phyloP scores from a whole-genome alignment of 2,329 filamentous ascomycete genomes.

The Colletotrichum neosansevieriae region DNA sequence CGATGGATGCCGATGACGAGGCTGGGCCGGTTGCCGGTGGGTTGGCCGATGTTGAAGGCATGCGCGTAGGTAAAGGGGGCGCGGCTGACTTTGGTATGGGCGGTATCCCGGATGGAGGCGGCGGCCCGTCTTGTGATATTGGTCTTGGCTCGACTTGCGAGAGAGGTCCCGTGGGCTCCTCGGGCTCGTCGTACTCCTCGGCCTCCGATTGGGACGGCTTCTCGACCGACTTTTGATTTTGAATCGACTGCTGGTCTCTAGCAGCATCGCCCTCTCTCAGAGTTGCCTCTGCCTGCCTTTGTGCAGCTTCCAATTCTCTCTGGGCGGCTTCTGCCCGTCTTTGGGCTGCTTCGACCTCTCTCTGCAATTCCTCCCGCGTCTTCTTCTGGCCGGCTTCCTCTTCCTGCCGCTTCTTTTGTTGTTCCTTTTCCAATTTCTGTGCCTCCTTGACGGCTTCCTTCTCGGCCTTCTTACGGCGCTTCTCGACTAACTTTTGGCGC shows the following conservation, averaged over 20 bases:
- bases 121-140: slow-evolving; percentile 6
- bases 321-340: slow-evolving; percentile 40
- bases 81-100: background rate
- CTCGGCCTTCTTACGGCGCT: slow-evolving; percentile 60
- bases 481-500: slow-evolving; percentile 69
- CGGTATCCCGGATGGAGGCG: background rate
- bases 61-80: slow-evolving; percentile 8
- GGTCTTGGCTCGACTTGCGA: background rate
- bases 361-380: slow-evolving; percentile 45
- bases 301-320: slow-evolving; percentile 36
- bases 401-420: slow-evolving; percentile 47
- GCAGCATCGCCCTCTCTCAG: slow-evolving; percentile 28
- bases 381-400: slow-evolving; percentile 47
- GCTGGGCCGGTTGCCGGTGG: slow-evolving; percentile 15
- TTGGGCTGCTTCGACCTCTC: slow-evolving; percentile 15
- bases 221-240: background rate
- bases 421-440: slow-evolving; percentile 47
- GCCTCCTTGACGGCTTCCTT: slow-evolving; percentile 56
- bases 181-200: background rate
- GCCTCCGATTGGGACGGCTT: background rate
- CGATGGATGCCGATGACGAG: slow-evolving; percentile 20
- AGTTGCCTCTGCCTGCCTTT: slow-evolving; percentile 41
- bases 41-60: slow-evolving; percentile 16
- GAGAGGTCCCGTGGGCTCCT: background rate
- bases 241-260: slow-evolving; percentile 7